Conservation (phyloP, 202 grass and related monocot genomes). For the Dendrocalamus latiflorus region DNA sequence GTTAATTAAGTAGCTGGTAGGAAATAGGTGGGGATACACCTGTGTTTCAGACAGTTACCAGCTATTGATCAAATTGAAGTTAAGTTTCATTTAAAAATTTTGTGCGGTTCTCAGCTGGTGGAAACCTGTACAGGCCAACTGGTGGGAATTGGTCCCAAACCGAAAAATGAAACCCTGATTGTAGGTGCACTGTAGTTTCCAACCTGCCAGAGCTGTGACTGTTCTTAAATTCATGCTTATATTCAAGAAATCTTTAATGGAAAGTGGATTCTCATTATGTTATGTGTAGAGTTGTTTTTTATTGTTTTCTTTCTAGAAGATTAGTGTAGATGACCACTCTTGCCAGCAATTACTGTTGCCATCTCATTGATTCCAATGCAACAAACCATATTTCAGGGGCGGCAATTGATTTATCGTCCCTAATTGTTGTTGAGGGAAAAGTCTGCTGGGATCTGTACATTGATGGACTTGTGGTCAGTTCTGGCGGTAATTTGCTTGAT, state of each 20-base stretch:
- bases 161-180: neutral
- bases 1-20: too few species aligned
- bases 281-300: neutral
- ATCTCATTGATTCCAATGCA: conserved; percentile 13
- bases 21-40: too few species aligned
- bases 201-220: too few species aligned
- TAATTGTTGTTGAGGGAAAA: conserved; percentile 75
- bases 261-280: neutral
- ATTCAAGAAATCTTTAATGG: neutral
- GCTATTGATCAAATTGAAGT: neutral
- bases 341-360: neutral
- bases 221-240: neutral
- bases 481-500: conserved; percentile 80
- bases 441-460: conserved; percentile 83
- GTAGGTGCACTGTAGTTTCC: too few species aligned
- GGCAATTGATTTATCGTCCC: conserved; percentile 77
- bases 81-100: neutral
- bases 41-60: too few species aligned
- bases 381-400: conserved; percentile 52
- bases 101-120: neutral
- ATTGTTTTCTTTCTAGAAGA: conserved; percentile 1
- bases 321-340: neutral
- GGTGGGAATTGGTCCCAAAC: neutral
- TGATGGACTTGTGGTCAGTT: conserved; percentile 71
- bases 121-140: neutral